Base-by-base conservation (phyloP, 768 basidiomycete species). In the Mycena vitilis region DNA sequence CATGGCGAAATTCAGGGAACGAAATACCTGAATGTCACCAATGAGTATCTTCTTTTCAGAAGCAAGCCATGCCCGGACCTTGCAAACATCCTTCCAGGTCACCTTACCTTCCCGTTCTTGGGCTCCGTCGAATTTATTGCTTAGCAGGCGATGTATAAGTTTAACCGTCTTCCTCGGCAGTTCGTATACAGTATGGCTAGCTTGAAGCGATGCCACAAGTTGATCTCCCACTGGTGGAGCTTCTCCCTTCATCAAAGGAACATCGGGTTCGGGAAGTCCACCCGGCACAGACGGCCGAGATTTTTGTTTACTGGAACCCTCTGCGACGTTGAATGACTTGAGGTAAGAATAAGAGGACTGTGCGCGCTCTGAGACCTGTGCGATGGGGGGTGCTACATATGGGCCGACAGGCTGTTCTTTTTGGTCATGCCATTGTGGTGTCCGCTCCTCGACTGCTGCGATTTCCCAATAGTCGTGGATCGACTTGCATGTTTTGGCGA, bases 391-490 rank as follows among this genome's bases (percentile, higher is more conserved):
- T 10, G 20, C 23, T 15, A 44, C 38, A 23, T 25, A 30, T 57
- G 13, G 7, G 40, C 42, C 30, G 42, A 42, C 10, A 16, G 25
- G 13, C 13, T 16, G 30, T 30, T 30, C 40, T 57, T 7, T 22
- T 13, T 42, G 44, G n/a, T 44, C 40, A 25, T 57, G 56, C 56
- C 56, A 57, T 44, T 57, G 56, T 15, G 56, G 56, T n/a, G 56
- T 38, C 4, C 56, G 56, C 23, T 45, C 40, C 25, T 15, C 56
- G 16, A 45, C 42, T 30, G 22, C 22, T 30, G 22, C 36, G 18
- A 57, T 23, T n/a, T 57, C 56, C 56, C 56, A 57, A 23, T 57
- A 57, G 23, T 57, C 42, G 22, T 57, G 42, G 40, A 57, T 57
- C 40, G 56, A 44, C 40, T 57, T 57, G 22, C 40, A 42, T 44